Conservation (phyloP, 2,329 filamentous ascomycete genomes). For the Diplodia sapinea region DNA sequence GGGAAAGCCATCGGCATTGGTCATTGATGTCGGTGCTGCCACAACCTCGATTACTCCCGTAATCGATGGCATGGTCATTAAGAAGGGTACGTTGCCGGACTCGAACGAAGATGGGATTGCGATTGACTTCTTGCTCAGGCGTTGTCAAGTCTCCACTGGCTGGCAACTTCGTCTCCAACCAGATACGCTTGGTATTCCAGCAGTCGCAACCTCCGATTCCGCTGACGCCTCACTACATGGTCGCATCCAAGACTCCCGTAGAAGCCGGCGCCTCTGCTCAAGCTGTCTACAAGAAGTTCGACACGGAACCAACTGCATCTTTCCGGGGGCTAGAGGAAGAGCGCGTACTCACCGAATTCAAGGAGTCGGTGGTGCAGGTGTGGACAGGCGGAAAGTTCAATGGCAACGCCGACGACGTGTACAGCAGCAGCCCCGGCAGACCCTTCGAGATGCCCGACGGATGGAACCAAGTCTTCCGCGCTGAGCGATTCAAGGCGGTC, state of each 20-base stretch:
- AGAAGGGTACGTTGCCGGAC: slow-evolving; percentile 60
- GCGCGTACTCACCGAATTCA: slow-evolving; percentile 91
- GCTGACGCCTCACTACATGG: slow-evolving; percentile 82
- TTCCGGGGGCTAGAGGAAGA: slow-evolving; percentile 90
- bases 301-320: slow-evolving; percentile 65
- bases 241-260: slow-evolving; percentile 85
- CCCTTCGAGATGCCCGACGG: slow-evolving; percentile 98
- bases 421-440: slow-evolving; percentile 74
- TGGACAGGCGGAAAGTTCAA: slow-evolving; percentile 78
- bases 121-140: slow-evolving; percentile 50
- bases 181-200: slow-evolving; percentile 81
- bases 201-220: slow-evolving; percentile 72
- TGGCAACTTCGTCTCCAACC: slow-evolving; percentile 87
- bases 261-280: slow-evolving; percentile 83
- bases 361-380: slow-evolving; percentile 93
- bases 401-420: slow-evolving; percentile 73
- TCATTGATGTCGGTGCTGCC: slow-evolving; percentile 88
- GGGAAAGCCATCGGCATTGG: slow-evolving; percentile 89
- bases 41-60: slow-evolving; percentile 89
- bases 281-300: slow-evolving; percentile 74
- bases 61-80: slow-evolving; percentile 92
- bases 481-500: slow-evolving; percentile 82
- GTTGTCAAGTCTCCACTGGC: slow-evolving; percentile 84
- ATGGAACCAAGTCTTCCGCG: slow-evolving; percentile 91
- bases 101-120: background rate